phyloP scores from a whole-genome alignment of 2,329 filamentous ascomycete genomes.

The Colletotrichum lini region DNA sequence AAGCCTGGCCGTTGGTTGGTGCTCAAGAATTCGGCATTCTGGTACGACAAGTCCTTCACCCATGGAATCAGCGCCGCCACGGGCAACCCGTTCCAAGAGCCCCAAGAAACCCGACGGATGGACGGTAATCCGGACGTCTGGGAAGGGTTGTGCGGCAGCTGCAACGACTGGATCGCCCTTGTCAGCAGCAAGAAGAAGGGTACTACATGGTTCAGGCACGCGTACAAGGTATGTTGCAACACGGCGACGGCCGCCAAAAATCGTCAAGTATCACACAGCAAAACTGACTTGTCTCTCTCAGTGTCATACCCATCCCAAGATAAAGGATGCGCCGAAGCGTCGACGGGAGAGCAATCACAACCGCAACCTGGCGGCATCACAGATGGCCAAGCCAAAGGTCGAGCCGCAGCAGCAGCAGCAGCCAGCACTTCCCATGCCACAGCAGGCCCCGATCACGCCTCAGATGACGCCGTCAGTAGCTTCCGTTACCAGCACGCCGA shows the following conservation, averaged over 20 bases:
- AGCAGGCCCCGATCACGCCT: slow-evolving; percentile 56
- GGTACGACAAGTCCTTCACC: slow-evolving; percentile 94
- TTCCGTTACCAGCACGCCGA: slow-evolving; percentile 57
- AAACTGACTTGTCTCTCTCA: slow-evolving; percentile 49
- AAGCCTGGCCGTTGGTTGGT: slow-evolving; percentile 89
- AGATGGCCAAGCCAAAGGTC: slow-evolving; percentile 63
- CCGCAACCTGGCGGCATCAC: slow-evolving; percentile 57
- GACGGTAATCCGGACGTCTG: slow-evolving; percentile 86
- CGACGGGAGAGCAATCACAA: slow-evolving; percentile 73
- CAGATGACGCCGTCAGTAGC: slow-evolving; percentile 57
- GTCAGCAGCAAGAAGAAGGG: slow-evolving; percentile 92
- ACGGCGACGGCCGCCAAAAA: slow-evolving; percentile 5
- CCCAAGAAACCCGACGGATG: slow-evolving; percentile 81
- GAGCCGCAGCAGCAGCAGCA: slow-evolving; percentile 53
- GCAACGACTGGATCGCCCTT: slow-evolving; percentile 84
- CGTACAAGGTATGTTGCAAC: slow-evolving; percentile 79
- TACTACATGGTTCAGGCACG: slow-evolving; percentile 92
- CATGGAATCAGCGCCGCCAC: slow-evolving; percentile 89
- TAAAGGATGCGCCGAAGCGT: slow-evolving; percentile 79
- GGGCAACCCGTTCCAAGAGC: slow-evolving; percentile 83
- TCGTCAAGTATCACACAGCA: slow-evolving; percentile 39
- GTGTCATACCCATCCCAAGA: slow-evolving; percentile 81
- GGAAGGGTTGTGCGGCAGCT: slow-evolving; percentile 84
- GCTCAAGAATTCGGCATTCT: slow-evolving; percentile 91
- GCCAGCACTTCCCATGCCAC: slow-evolving; percentile 44